Evolutionary conservation across 345 rosid genomes (phyloP), one percentile per base, ranked within the genome.

Genomic region (Triadica sebifera): DNA sequence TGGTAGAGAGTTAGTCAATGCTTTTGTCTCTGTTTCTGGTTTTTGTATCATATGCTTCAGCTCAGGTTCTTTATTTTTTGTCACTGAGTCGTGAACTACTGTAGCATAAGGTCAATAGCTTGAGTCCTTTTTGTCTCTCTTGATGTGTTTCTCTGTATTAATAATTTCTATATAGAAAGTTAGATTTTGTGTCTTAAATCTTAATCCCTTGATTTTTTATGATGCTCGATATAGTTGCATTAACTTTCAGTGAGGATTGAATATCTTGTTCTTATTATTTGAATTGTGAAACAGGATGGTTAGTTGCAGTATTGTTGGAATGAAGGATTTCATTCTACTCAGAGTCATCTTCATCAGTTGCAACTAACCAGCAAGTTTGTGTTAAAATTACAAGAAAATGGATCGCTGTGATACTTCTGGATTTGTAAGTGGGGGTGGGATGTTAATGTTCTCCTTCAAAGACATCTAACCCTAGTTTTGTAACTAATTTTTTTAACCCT

Each of bases 371-470:
- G 72, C 50, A 75, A 70, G 63, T 72, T 81, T 65, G 78, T 12
- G 20, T 81, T 75, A 84, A 73, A 75, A 74, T 74, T 12, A 56
- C 56, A 63, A 80, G 75, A 55, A 70, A 69, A 85, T 85, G 88
- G 88, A 85, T 79, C 86, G 88, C 45, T 74, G 90, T 19, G 99
- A 94, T 74, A 93, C 98, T 8, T 94, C 98, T 65, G 99, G 99
- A 74, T 94, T 94, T 69, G 99, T 94, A 65, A 94, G 99, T 78
- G 99, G 99, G 45, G 99, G 95, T 74, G 81, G 90, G 72, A 79
- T 79, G 34, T 29, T 29, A 2, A 29, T 29, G 74, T 79, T 68
- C 82, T 65, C 85, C 74, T 82, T 74, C 56, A 71, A 72, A 72
- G 86, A 80, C 24, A 56, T 80, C 74, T 90, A 84, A 87, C 82